phyloP scores from a whole-genome alignment of 148 eudicot genomes.

The Gaultheria prostrata region DNA sequence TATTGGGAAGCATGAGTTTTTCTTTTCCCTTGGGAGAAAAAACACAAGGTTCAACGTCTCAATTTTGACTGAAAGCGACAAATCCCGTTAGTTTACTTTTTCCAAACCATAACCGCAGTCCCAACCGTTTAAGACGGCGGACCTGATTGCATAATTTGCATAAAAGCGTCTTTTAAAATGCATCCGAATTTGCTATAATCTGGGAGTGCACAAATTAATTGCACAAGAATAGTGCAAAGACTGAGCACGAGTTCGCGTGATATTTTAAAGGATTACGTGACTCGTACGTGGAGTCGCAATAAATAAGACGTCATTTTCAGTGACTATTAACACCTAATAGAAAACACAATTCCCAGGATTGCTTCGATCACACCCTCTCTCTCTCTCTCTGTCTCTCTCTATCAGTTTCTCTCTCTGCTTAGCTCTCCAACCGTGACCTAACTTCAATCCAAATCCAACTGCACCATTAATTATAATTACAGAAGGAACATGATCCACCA shows the following conservation, averaged over 20 bases:
- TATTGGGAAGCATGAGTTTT: too few relatives aligned
- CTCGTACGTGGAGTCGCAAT: not conserved
- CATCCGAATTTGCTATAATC: too few relatives aligned
- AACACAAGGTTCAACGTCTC: not conserved
- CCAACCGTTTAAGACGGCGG: not conserved
- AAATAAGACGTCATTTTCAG: conserved; percentile 16
- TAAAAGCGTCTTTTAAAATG: too few relatives aligned
- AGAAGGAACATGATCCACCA: not conserved
- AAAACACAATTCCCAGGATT: not conserved
- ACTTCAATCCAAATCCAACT: conserved; percentile 17
- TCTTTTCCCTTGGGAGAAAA: too few relatives aligned
- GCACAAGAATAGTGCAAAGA: too few relatives aligned
- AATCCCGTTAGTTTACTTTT: not conserved
- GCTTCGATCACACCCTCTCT: conserved; percentile 13
- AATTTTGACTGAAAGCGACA: not conserved
- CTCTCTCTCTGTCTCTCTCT: not conserved
- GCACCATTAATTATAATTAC: not conserved
- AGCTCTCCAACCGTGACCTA: conserved; percentile 23
- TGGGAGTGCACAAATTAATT: too few relatives aligned
- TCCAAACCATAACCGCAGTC: not conserved
- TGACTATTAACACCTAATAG: not conserved
- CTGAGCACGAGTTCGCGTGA: too few relatives aligned
- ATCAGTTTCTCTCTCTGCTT: conserved; percentile 10
- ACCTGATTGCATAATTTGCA: too few relatives aligned
- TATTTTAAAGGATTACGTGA: too few relatives aligned